Base-by-base conservation (phyloP, 257 asterid genomes). In the Eucommia ulmoides region DNA sequence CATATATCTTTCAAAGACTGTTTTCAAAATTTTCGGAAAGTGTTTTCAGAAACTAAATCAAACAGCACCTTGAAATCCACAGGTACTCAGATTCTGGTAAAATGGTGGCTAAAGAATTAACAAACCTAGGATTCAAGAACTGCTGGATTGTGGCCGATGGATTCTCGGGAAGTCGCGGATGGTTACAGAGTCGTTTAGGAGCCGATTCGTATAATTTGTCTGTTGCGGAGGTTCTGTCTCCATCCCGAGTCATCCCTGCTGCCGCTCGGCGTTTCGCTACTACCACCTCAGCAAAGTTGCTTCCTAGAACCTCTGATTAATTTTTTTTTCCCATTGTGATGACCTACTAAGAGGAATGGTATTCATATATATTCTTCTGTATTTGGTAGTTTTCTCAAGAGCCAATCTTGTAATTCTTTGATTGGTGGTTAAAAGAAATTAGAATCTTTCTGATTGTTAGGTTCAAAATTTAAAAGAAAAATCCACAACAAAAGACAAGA, bases 161-260 rank as follows among this genome's bases (percentile, higher is more conserved):
- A 53, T 86, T 91, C 80, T 81, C 96, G 0, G 95, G 98, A 56
- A 48, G 94, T 71, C 74, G 70, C 56, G 95, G 98, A 18, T 91
- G 98, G 98, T 56, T 81, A 62, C 96, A 83, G 70, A 91, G 96
- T 66, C 74, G 76, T 10, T 60, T 91, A 19, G 98, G 96, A 60
- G 50, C 87, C 24, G 96, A 91, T 73, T 65, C 96, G 0, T 78
- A 83, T 45, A 86, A 72, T 24, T 7, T 83, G 6, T 74, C 96
- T 8, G 76, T 81, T 41, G 79, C 93, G 12, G 74, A 91, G 68
- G 71, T 86, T 19, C 11, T 91, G 55, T 82, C 93, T 41, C 94
- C 96, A 1, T 82, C 98, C 0, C 64, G 78, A 41, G 76, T 80
- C 52, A 82, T 85, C 52, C 71, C 92, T 54, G 72, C 85, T 24